Conservation (phyloP, 768 basidiomycete species). For the Floccularia luteovirens region DNA sequence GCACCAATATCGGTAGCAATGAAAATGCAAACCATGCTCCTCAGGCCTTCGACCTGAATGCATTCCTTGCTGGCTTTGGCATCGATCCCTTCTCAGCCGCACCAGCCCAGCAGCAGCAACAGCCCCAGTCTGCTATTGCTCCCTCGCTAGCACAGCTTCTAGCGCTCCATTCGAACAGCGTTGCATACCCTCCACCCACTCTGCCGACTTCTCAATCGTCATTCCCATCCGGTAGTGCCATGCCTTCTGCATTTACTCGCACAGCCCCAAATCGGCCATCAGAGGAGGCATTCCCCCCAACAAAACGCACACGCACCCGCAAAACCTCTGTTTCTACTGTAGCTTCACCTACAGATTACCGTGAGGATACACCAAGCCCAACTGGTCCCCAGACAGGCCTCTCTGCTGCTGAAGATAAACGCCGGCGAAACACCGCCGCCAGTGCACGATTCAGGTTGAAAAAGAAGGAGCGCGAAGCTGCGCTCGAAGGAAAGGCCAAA, state of each 20-base stretch:
- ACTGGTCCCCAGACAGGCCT: slow-evolving; percentile 15
- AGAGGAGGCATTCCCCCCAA: slow-evolving; percentile 25
- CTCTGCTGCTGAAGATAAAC: slow-evolving; percentile 77
- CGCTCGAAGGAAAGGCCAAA: slow-evolving; percentile 78
- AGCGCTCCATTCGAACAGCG: slow-evolving; percentile 36
- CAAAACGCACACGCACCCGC: slow-evolving; percentile 53
- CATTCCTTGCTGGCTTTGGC: slow-evolving; percentile 27
- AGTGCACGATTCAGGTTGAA: slow-evolving; percentile 91
- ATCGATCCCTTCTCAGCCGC: slow-evolving; percentile 29
- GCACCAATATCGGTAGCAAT: slow-evolving; percentile 29
- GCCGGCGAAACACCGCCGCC: slow-evolving; percentile 89
- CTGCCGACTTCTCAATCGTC: slow-evolving; percentile 9
- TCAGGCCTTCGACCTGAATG: slow-evolving; percentile 32
- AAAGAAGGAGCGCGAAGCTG: slow-evolving; percentile 93
- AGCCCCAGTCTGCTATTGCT: slow-evolving; percentile 19
- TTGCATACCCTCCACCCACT: slow-evolving; percentile 10
- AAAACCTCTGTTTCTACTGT: slow-evolving; percentile 33
- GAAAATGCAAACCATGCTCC: slow-evolving; percentile 19
- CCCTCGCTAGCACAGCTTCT: slow-evolving; percentile 70
- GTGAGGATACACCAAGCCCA: slow-evolving; percentile 17
- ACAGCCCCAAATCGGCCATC: slow-evolving; percentile 8
- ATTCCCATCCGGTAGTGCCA: slow-evolving; percentile 6
- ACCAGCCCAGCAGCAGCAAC: slow-evolving; percentile 5
- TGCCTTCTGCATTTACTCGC: background rate
- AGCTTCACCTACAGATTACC: slow-evolving; percentile 15